Conservation (phyloP, 441 rosid species). For the California macrophylla region DNA sequence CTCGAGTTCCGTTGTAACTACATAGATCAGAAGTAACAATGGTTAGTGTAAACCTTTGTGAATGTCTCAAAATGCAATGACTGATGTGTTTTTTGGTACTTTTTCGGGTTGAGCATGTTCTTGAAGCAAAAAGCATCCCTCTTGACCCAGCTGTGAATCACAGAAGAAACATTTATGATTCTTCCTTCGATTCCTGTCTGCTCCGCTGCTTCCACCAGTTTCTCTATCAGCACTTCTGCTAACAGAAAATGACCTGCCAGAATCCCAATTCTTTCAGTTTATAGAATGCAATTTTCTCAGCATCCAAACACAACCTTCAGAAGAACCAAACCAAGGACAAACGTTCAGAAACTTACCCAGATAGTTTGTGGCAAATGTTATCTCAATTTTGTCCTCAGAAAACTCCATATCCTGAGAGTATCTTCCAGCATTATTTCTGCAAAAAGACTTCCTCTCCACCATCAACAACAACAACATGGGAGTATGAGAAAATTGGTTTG, state of each 20-base stretch:
- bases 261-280: not conserved
- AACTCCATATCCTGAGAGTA: slow-evolving; percentile 67
- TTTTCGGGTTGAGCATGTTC: slow-evolving; percentile 52
- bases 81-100: slow-evolving; percentile 27
- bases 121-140: slow-evolving; percentile 49
- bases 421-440: slow-evolving; percentile 89
- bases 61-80: not conserved
- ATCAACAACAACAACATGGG: not conserved
- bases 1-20: slow-evolving; percentile 70
- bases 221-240: slow-evolving; percentile 69
- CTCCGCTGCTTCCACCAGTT: slow-evolving; percentile 65
- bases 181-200: slow-evolving; percentile 64
- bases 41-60: not conserved
- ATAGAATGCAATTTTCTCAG: not conserved
- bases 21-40: not conserved
- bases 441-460: not conserved
- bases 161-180: slow-evolving; percentile 78
- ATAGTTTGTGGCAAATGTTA: slow-evolving; percentile 85
- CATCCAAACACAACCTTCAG: not conserved
- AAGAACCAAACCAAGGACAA: too few species aligned
- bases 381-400: slow-evolving; percentile 84
- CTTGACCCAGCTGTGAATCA: slow-evolving; percentile 74
- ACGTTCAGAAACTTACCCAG: slow-evolving; percentile 40
- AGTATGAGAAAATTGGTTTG: not conserved
- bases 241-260: slow-evolving; percentile 71